These are phyloP conservation scores for Termitomyces sp. DNA, from an alignment of 768 basidiomycete species.

Conservation along the genomic window DNA sequence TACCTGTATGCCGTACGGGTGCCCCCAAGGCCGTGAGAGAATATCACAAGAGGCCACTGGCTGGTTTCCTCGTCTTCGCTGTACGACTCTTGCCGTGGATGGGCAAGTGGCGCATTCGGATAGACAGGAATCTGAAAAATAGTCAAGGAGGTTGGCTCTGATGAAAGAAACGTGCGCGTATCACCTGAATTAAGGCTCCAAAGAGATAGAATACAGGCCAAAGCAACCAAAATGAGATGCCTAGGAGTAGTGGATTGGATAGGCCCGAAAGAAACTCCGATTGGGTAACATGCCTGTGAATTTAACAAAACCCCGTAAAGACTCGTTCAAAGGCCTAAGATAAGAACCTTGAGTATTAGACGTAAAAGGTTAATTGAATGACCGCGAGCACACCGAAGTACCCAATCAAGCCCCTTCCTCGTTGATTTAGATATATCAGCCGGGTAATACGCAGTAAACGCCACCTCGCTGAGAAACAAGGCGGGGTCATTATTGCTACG, in stretches of 20 bases:
- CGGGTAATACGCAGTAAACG: constrained; percentile 67
- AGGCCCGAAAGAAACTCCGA: neutral
- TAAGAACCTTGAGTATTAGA: neutral
- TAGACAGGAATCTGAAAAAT: constrained; percentile 51
- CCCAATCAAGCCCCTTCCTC: constrained; percentile 49
- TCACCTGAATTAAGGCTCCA: constrained; percentile 44
- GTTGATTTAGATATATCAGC: constrained; percentile 31
- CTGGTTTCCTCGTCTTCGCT: constrained; percentile 5
- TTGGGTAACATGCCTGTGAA: constrained; percentile 39
- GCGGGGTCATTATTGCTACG: constrained; percentile 33
- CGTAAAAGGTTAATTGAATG: neutral
- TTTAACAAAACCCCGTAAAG: constrained; percentile 44
- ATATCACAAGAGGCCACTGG: constrained; percentile 77
- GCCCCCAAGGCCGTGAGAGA: constrained; percentile 83
- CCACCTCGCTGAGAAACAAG: constrained; percentile 56
- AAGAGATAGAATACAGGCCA: constrained; percentile 52
- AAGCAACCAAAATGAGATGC: constrained; percentile 37
- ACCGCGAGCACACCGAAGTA: constrained; percentile 42
- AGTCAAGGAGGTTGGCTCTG: neutral
- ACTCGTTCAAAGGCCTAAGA: constrained; percentile 40
- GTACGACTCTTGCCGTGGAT: constrained; percentile 27
- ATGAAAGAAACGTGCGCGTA: neutral
- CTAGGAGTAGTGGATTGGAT: constrained; percentile 16
- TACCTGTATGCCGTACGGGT: constrained; percentile 69
- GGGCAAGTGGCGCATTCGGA: constrained; percentile 50